Evolutionary conservation across 139 green algal species (phyloP).

Genomic region (Chlorella sp.): DNA sequence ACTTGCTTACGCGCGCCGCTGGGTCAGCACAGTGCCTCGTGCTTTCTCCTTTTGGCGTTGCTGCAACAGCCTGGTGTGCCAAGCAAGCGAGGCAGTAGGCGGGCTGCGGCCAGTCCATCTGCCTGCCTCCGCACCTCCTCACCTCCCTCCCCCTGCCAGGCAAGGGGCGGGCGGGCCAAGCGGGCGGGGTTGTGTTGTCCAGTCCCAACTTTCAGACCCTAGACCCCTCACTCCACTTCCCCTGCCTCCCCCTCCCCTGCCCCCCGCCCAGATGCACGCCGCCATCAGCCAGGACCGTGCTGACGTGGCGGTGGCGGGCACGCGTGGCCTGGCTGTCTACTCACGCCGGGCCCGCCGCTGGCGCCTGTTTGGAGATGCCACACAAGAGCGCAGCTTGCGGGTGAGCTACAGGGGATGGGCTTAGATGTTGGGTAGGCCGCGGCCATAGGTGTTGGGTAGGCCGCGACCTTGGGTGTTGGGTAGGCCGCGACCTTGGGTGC

Average conservation of each 20-base stretch:
- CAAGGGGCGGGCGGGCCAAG: no score
- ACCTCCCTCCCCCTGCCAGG: background rate
- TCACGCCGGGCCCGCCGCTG: conserved; percentile 70
- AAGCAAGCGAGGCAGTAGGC: background rate
- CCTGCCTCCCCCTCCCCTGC: background rate
- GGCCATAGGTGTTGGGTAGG: conserved; percentile 56
- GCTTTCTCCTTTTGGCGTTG: background rate
- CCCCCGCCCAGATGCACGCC: conserved; percentile 40
- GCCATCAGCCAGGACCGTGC: conserved; percentile 65
- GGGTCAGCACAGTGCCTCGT: background rate
- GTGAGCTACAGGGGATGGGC: conserved; percentile 64
- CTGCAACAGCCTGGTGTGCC: background rate
- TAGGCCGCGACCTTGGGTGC: no score
- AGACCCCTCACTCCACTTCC: background rate
- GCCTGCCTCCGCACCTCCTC: no score
- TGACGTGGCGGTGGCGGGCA: conserved; percentile 90
- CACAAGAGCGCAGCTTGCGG: conserved; percentile 87
- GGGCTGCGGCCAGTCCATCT: no score
- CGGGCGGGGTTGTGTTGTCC: no score
- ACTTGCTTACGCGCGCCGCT: background rate
- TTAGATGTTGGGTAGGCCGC: background rate
- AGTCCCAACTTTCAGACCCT: no score
- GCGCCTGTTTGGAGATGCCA: conserved; percentile 90
- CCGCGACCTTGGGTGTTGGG: no score
- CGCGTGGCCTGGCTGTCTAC: conserved; percentile 79